Evolutionary conservation across 1,284 basidiomycete genomes (phyloP).

Genomic region (Pholiota adiposa): DNA sequence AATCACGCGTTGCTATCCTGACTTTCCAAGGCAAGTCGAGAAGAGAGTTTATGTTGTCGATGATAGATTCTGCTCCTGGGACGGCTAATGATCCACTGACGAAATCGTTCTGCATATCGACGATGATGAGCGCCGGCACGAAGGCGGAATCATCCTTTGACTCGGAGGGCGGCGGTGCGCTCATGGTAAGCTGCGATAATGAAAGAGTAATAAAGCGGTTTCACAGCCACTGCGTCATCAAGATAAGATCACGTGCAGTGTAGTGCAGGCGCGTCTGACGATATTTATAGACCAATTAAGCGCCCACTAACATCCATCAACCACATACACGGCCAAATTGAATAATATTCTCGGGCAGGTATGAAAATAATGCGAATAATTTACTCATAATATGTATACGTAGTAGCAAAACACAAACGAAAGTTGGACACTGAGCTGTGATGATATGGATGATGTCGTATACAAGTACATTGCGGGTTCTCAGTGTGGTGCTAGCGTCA

Average conservation of each 20-base stretch:
- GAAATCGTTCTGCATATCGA: constrained; percentile 52
- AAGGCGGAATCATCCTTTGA: constrained; percentile 20
- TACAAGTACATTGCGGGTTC: constrained; percentile 27
- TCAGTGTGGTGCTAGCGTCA: constrained; percentile 9
- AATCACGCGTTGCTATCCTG: constrained; percentile 52
- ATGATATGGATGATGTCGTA: constrained; percentile 13
- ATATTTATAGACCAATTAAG: neutral
- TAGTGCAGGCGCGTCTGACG: neutral
- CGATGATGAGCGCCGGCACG: constrained; percentile 41
- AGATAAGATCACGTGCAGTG: neutral
- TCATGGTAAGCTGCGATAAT: neutral
- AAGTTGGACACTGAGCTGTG: constrained; percentile 1
- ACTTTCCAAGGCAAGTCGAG: constrained; percentile 45
- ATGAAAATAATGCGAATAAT: constrained; percentile 2
- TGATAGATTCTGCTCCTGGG: constrained; percentile 43
- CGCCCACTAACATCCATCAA: neutral
- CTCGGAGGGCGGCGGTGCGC: neutral
- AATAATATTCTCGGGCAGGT: neutral
- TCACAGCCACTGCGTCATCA: no score
- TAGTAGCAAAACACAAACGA: neutral
- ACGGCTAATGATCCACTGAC: constrained; percentile 53
- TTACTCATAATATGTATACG: neutral
- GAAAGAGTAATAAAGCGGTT: no score
- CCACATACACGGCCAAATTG: neutral
- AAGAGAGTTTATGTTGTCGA: constrained; percentile 44